Evolutionary conservation across 139 green algal species (phyloP), one percentile per base, ranked within the genome.

Genomic region (Coccomyxa sp.): DNA sequence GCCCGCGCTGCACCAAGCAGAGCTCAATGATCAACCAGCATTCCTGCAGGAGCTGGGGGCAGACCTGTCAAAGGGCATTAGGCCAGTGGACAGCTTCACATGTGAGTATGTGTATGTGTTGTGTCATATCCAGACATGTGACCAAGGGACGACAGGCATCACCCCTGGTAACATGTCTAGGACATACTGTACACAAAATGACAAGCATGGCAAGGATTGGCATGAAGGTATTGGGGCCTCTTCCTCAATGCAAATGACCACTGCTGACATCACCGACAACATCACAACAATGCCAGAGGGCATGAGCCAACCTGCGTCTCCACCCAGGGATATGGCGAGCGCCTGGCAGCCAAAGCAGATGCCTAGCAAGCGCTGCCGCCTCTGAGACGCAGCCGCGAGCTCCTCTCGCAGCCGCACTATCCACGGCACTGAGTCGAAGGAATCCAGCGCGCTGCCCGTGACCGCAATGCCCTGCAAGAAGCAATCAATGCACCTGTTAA

Each of bases 381-480:
- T 36, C 29, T 74, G 44, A 7, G 54, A 27, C 31, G 75, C 75
- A 39, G 75, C 55, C 9, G 75, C 36, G 7, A 79, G 75, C 54
- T 64, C 70, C 37, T 37, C 36, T 27, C 64, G 35, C 22, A 79
- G 75, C 55, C 70, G 54, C 3, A 71, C 35, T 18, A 73, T 79
- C 75, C 75, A 79, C 9, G 44, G 54, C 35, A 39, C 54, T 14
- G 73, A 18, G 7, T 7, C 40, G 31, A 74, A 79, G 6, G 75
- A 79, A 39, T 79, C 75, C 31, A 55, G 38, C 31, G 55, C 39
- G 55, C 75, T 79, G 9, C 75, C 75, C 14, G 75, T 79, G 36
- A 79, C 29, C 5, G 73, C 58, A 31, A 79, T 29, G 41, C 75
- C 68, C 75, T 79, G 71, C 8, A 89, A 86, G n/a, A n/a, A n/a